Evolutionary conservation across 345 rosid genomes (phyloP).

Genomic region (Corchorus olitorius): DNA sequence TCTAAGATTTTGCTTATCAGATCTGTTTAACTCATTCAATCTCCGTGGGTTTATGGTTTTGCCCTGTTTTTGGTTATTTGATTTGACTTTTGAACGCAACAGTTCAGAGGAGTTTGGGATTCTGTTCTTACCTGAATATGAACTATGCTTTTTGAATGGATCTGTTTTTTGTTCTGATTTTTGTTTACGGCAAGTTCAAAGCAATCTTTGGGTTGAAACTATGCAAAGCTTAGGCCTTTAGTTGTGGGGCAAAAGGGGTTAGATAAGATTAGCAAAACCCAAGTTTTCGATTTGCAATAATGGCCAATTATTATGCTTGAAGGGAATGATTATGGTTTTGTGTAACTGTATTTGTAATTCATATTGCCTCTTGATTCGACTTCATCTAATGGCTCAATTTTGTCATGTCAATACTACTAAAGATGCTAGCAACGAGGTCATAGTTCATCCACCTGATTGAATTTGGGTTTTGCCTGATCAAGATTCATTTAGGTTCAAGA

Average conservation of each 20-base stretch:
- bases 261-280: background rate
- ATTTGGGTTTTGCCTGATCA: background rate
- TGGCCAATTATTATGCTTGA: background rate
- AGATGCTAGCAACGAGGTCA: background rate
- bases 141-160: background rate
- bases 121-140: background rate
- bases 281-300: background rate
- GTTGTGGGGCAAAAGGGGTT: background rate
- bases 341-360: background rate
- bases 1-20: background rate
- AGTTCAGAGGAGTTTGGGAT: background rate
- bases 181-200: background rate
- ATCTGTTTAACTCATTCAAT: background rate
- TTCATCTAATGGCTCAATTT: background rate
- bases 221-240: background rate
- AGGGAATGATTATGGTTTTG: background rate
- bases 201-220: background rate
- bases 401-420: background rate
- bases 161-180: background rate
- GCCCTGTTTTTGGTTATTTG: background rate
- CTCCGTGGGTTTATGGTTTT: background rate
- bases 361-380: no score
- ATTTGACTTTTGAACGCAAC: background rate
- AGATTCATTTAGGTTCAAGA: background rate
- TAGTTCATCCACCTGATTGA: background rate